Evolutionary conservation across 345 rosid species (phyloP).

Genomic region (Brassica rapa): DNA sequence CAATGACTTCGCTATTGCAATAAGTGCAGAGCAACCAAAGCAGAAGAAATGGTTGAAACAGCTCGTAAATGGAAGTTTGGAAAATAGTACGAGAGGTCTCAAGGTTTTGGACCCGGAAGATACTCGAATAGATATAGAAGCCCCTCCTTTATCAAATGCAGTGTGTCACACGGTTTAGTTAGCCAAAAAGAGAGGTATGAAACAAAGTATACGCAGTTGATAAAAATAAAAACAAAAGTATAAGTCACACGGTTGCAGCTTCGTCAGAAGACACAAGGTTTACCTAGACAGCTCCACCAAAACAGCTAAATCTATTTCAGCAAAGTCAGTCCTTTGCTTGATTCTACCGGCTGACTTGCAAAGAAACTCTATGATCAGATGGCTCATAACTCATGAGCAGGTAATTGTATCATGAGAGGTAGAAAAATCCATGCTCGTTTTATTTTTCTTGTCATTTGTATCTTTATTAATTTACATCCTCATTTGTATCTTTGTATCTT

Average conservation of each 20-base stretch:
- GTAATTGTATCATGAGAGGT: background rate
- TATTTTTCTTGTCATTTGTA: background rate
- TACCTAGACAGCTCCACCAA: background rate
- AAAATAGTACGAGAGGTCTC: constrained; percentile 53
- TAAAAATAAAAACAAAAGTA: background rate
- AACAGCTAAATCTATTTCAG: background rate
- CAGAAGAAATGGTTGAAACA: constrained; percentile 56
- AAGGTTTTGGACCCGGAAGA: constrained; percentile 40
- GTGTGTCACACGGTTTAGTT: constrained; percentile 1
- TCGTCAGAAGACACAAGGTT: background rate
- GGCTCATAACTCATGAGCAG: background rate
- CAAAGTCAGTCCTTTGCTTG: background rate
- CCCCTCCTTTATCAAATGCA: constrained; percentile 23
- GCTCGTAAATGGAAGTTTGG: constrained; percentile 47
- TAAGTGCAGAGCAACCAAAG: constrained; percentile 57
- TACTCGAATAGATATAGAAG: constrained; percentile 49
- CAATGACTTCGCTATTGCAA: constrained; percentile 75
- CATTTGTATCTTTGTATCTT: background rate
- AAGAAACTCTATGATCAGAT: background rate
- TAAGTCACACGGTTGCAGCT: background rate
- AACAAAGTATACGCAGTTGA: background rate
- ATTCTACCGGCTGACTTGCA: background rate
- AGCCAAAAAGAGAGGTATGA: background rate
- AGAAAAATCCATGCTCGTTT: background rate
- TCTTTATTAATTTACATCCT: background rate